Evolutionary conservation across 169 alveolate species (phyloP).

Genomic region (Cryptosporidium viatorum): DNA sequence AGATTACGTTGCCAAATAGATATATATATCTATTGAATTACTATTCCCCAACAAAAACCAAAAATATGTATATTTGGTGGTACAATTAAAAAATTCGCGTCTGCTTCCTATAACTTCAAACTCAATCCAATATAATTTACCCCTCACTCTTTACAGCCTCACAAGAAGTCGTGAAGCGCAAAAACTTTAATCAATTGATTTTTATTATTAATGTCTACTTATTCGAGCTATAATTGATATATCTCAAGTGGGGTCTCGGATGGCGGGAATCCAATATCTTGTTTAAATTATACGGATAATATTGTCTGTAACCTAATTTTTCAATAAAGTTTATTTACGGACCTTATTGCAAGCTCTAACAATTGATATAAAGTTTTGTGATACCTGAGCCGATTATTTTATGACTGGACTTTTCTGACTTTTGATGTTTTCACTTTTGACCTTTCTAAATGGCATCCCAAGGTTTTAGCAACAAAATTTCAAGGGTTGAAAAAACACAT

Average conservation of each 20-base stretch:
- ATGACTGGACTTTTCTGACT: too few species aligned
- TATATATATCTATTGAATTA: slow-evolving; percentile 1
- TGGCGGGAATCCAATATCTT: slow-evolving; percentile 20
- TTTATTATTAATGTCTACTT: slow-evolving; percentile 74
- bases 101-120: neutral
- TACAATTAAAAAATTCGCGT: slow-evolving; percentile 52
- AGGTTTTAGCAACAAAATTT: too few species aligned
- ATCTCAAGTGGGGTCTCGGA: slow-evolving; percentile 24
- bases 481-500: neutral
- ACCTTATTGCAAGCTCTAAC: neutral
- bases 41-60: slow-evolving; percentile 19
- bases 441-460: neutral
- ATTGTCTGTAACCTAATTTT: neutral
- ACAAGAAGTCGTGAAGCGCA: slow-evolving; percentile 71
- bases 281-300: neutral
- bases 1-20: slow-evolving; percentile 22
- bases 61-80: slow-evolving; percentile 24
- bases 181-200: slow-evolving; percentile 57
- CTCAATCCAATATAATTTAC: slow-evolving; percentile 2
- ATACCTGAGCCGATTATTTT: neutral
- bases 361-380: neutral
- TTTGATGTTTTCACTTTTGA: too few species aligned
- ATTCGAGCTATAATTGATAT: slow-evolving; percentile 67
- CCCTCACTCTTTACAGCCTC: slow-evolving; percentile 58
- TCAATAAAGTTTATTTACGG: neutral